phyloP scores from a whole-genome alignment of 257 asterid genomes.

The Agastache rugosa region DNA sequence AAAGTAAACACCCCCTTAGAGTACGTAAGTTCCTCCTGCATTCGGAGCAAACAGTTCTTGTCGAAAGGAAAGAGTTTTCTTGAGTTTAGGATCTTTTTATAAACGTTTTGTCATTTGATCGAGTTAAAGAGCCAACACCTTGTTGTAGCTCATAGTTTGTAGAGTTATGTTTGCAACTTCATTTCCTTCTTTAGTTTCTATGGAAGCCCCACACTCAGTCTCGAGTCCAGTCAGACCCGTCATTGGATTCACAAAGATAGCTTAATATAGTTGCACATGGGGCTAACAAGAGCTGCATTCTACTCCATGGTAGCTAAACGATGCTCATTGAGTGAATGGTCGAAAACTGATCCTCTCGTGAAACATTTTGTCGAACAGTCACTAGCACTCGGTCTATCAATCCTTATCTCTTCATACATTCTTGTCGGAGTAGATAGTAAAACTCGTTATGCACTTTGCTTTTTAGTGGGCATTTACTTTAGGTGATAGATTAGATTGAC shows the following conservation, averaged over 20 bases:
- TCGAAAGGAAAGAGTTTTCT: not conserved
- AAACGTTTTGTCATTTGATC: not conserved
- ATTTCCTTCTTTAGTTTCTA: not conserved
- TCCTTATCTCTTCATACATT: too few species aligned
- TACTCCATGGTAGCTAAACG: not conserved
- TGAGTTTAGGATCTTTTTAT: not conserved
- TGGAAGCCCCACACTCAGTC: not conserved
- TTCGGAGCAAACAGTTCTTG: not conserved
- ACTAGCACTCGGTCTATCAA: not conserved
- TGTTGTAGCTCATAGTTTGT: not conserved
- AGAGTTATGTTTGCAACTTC: not conserved
- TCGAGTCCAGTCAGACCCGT: not conserved
- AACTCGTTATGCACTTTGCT: too few species aligned
- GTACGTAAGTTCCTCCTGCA: not conserved
- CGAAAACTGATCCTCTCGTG: not conserved
- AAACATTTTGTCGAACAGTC: not conserved
- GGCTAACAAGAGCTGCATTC: not conserved
- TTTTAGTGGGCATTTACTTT: too few species aligned
- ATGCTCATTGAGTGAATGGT: not conserved
- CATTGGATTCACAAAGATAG: not conserved
- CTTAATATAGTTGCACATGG: not conserved
- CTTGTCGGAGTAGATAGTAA: too few species aligned
- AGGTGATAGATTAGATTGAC: too few species aligned
- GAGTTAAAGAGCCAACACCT: constrained; percentile 6
- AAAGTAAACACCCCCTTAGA: not conserved